Percentiles rank a stretch among this genome's conserved stretches.
phyloP scores from a whole-genome alignment of 2,329 filamentous ascomycete genomes.

The Huntiella abstrusa region DNA sequence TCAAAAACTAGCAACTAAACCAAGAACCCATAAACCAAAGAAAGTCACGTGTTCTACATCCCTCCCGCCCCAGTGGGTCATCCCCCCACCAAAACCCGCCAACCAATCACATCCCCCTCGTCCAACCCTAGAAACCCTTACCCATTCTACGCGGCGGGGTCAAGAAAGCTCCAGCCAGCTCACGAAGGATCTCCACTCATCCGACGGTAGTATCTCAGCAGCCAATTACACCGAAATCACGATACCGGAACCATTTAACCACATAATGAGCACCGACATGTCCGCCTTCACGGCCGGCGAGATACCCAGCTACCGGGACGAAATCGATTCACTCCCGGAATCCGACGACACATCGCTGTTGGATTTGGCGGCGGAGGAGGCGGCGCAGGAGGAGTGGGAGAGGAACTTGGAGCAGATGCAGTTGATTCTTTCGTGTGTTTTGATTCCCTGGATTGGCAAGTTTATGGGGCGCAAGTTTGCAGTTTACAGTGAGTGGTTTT shows the following conservation, averaged over 20 bases:
- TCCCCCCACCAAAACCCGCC: neutral
- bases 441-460: slow-evolving; percentile 87
- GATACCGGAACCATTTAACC: too few species aligned
- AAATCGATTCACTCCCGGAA: slow-evolving; percentile 43
- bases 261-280: too few species aligned
- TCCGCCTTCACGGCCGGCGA: slow-evolving; percentile 14
- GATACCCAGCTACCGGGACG: slow-evolving; percentile 31
- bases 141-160: too few species aligned
- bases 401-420: slow-evolving; percentile 87
- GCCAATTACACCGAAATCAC: too few species aligned
- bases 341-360: slow-evolving; percentile 27
- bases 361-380: slow-evolving; percentile 45
- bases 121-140: neutral
- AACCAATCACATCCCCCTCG: neutral
- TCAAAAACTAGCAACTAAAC: too few species aligned
- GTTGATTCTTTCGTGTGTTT: slow-evolving; percentile 78
- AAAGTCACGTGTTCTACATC: too few species aligned
- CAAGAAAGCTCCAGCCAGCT: too few species aligned
- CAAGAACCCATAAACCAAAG: too few species aligned
- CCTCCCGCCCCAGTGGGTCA: too few species aligned
- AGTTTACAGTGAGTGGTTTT: slow-evolving; percentile 63
- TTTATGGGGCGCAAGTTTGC: slow-evolving; percentile 88
- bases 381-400: slow-evolving; percentile 90
- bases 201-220: too few species aligned
- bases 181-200: too few species aligned